Conservation (phyloP, 192 early-diverging fungal species). For the Coemansia sp. region DNA sequence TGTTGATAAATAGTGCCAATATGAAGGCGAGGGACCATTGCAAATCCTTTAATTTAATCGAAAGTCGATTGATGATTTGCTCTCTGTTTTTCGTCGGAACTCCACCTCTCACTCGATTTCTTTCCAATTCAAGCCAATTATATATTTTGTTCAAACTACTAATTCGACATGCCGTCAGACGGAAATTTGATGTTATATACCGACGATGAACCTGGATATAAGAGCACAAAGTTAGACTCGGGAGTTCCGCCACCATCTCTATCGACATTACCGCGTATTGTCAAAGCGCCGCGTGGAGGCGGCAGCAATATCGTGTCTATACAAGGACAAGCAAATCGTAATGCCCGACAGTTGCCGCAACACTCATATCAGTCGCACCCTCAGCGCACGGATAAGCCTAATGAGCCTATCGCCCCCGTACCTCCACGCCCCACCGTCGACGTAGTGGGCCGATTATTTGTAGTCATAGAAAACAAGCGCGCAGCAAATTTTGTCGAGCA, state of each 20-base stretch:
- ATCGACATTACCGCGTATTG: constrained; percentile 6
- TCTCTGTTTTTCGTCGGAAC: no score
- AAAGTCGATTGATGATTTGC: no score
- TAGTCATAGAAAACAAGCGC: constrained; percentile 3
- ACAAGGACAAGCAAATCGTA: background rate
- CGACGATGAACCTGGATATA: constrained; percentile 33
- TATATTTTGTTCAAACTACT: background rate
- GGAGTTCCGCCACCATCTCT: constrained; percentile 33
- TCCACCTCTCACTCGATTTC: background rate
- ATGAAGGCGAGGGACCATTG: no score
- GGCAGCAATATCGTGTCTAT: background rate
- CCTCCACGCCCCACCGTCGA: background rate
- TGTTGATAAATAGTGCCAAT: no score
- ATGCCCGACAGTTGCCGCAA: background rate
- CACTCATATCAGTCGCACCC: background rate
- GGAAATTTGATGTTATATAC: constrained; percentile 18
- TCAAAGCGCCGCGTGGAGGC: background rate
- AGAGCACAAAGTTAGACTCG: constrained; percentile 14
- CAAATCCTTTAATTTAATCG: no score
- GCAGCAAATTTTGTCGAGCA: constrained; percentile 16
- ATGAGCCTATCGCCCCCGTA: background rate
- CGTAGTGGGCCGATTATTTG: background rate
- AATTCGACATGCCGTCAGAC: constrained; percentile 14
- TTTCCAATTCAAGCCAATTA: background rate
- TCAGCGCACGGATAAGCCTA: background rate